A percentile compares a stretch with the other conserved stretches of the same genome.
Evolutionary conservation across 2,329 filamentous ascomycete genomes (phyloP).

Genomic region (Penicillium fuscoglaucum): DNA sequence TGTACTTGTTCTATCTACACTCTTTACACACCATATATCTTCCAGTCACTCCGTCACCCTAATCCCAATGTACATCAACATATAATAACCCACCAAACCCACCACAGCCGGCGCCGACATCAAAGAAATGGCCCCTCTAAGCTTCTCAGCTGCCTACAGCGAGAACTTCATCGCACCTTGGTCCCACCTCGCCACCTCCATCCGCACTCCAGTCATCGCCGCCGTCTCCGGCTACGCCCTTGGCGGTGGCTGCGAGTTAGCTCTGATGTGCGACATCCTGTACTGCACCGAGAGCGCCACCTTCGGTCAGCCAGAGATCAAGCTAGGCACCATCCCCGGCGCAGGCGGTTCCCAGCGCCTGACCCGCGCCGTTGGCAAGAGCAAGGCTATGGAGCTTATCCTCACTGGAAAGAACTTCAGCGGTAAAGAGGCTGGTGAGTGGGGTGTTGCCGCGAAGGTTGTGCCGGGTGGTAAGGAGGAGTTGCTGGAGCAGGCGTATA

Average conservation of each 20-base stretch:
- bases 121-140: slow-evolving; percentile 95
- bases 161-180: slow-evolving; percentile 93
- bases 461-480: slow-evolving; percentile 75
- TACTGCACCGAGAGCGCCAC: slow-evolving; percentile 85
- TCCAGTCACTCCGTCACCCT: background rate
- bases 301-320: slow-evolving; percentile 97
- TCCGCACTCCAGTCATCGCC: slow-evolving; percentile 93
- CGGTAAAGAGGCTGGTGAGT: slow-evolving; percentile 79
- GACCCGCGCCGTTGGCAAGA: slow-evolving; percentile 79
- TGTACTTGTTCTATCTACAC: background rate
- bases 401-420: slow-evolving; percentile 82
- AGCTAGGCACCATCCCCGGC: slow-evolving; percentile 87
- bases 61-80: background rate
- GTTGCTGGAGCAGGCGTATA: slow-evolving; percentile 75
- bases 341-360: slow-evolving; percentile 89
- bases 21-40: too few relatives aligned
- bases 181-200: slow-evolving; percentile 77
- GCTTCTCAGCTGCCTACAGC: slow-evolving; percentile 83
- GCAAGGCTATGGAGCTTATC: slow-evolving; percentile 86
- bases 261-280: slow-evolving; percentile 95
- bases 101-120: slow-evolving; percentile 82
- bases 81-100: slow-evolving; percentile 3
- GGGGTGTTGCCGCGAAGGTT: slow-evolving; percentile 83
- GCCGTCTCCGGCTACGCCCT: slow-evolving; percentile 94
- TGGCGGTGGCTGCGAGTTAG: slow-evolving; percentile 92